A percentile compares a stretch with the other conserved stretches of the same genome.
phyloP scores from a whole-genome alignment of 2,329 filamentous ascomycete genomes.

The Allantophomopsis cytisporea region DNA sequence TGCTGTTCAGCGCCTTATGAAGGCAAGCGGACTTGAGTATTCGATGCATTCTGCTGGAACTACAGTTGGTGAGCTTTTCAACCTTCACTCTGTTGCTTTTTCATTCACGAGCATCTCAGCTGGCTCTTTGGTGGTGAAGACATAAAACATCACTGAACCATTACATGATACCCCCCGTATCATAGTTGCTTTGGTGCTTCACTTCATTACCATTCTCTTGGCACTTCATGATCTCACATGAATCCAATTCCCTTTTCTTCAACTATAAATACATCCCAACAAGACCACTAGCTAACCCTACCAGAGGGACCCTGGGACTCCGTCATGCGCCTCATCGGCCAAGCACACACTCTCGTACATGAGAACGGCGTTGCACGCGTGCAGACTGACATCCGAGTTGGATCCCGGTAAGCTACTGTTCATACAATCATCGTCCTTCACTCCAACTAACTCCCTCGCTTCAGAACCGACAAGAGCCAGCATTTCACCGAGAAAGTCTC shows the following conservation, averaged over 20 bases:
- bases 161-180: too few relatives aligned
- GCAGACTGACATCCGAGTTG: conserved; percentile 79
- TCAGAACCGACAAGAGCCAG: conserved; percentile 17
- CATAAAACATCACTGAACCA: not conserved
- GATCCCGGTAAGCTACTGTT: conserved; percentile 39
- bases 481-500: conserved; percentile 16
- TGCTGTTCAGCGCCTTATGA: conserved; percentile 73
- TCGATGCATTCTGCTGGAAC: conserved; percentile 91
- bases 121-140: too few relatives aligned
- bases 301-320: conserved; percentile 84
- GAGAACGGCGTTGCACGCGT: conserved; percentile 65
- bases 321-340: conserved; percentile 75
- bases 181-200: too few relatives aligned
- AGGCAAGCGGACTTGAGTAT: conserved; percentile 67
- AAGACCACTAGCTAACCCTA: not conserved
- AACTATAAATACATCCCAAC: too few relatives aligned
- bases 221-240: too few relatives aligned
- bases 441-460: not conserved
- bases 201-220: too few relatives aligned
- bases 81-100: not conserved
- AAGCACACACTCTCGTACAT: conserved; percentile 70
- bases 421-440: not conserved
- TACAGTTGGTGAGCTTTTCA: conserved; percentile 57
- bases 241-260: not conserved
- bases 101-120: not conserved